A percentile compares a stretch with the other conserved stretches of the same genome.
Conservation (phyloP, 202 grass and related monocot species). For the Sporobolus alterniflorus region DNA sequence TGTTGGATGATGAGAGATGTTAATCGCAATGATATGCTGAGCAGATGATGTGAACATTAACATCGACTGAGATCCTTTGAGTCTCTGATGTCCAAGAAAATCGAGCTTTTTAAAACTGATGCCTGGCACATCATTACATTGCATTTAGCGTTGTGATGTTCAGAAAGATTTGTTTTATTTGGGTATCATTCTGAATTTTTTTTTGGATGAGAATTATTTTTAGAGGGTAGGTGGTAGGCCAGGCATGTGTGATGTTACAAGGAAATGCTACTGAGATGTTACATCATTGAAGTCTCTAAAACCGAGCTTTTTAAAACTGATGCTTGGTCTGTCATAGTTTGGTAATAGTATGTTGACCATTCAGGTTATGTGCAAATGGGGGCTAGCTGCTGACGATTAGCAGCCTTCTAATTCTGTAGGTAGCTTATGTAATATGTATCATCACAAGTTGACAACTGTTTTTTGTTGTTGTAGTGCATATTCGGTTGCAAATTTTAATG, state of each 20-base stretch:
- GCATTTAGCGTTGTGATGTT: neutral
- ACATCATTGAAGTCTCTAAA: conserved; percentile 44
- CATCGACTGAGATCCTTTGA: conserved; percentile 27
- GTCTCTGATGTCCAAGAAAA: conserved; percentile 47
- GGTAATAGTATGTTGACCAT: neutral
- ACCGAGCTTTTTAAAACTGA: conserved; percentile 57
- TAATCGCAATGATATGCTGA: neutral
- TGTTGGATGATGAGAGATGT: neutral
- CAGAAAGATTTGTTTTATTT: neutral
- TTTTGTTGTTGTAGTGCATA: neutral
- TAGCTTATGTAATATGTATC: neutral
- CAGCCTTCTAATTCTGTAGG: no score
- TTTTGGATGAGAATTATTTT: neutral
- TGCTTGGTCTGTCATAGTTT: neutral
- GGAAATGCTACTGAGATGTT: conserved; percentile 61
- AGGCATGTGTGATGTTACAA: conserved; percentile 35
- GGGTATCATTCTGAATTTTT: neutral
- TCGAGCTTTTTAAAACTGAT: conserved; percentile 72
- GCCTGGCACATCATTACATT: neutral
- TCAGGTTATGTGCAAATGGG: neutral
- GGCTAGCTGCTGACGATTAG: neutral
- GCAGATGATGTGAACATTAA: conserved; percentile 45
- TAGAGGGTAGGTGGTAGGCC: neutral
- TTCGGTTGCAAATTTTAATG: neutral
- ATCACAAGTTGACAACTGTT: neutral